A percentile compares a stretch with the other conserved stretches of the same genome.
Evolutionary conservation across 2,329 filamentous ascomycete species (phyloP).

Genomic region (Sclerotinia nivalis): DNA sequence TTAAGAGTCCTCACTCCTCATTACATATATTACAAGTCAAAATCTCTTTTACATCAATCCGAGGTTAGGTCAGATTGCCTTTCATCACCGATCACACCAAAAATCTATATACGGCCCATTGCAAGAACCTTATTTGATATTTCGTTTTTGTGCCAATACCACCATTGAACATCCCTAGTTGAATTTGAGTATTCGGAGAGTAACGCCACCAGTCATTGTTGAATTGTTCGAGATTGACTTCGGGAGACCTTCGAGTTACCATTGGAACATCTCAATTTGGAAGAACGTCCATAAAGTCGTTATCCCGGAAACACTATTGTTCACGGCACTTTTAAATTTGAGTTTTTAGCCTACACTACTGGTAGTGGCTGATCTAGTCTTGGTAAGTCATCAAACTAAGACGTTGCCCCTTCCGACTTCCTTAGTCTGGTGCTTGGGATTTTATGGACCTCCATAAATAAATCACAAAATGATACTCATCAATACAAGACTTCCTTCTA

Average conservation of each 20-base stretch:
- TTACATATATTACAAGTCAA: background rate
- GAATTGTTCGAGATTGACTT: background rate
- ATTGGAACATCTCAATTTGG: slow-evolving; percentile 3
- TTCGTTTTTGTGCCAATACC: slow-evolving; percentile 8
- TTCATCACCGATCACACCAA: background rate
- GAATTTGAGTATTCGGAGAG: background rate
- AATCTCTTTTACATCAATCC: background rate
- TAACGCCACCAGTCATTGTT: slow-evolving; percentile 2
- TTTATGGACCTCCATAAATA: background rate
- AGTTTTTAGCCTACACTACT: background rate
- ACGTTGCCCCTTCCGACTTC: background rate
- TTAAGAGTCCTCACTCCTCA: slow-evolving; percentile 14
- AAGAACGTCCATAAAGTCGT: background rate
- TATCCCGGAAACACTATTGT: background rate
- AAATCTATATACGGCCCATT: background rate
- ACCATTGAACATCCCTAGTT: slow-evolving; percentile 6
- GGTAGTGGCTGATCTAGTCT: background rate
- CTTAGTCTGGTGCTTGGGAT: background rate
- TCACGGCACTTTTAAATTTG: background rate
- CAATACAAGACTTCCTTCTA: background rate
- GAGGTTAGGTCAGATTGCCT: background rate
- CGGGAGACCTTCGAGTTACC: background rate
- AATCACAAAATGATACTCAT: background rate
- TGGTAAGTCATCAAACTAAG: slow-evolving; percentile 1
- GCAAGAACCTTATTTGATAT: background rate